Conservation (phyloP, 1,139 yeast genomes). For the Hyphopichia khmerensis region DNA sequence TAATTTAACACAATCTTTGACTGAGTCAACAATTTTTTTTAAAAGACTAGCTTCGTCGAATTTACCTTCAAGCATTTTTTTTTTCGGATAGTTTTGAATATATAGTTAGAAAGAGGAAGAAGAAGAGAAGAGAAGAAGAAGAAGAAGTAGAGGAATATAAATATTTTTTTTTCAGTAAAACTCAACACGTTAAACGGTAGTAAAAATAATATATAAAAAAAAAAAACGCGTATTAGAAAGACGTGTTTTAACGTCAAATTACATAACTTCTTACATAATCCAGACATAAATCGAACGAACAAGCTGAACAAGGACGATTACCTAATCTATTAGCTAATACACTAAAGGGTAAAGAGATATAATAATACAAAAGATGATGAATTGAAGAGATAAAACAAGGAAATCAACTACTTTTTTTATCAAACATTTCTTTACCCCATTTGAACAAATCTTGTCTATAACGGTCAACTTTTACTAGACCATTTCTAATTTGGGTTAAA, state of each 20-base stretch:
- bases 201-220: not conserved
- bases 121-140: slow-evolving; percentile 1
- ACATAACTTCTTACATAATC: no score
- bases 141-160: slow-evolving; percentile 1
- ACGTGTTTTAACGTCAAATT: no score
- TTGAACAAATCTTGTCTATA: slow-evolving; percentile 64
- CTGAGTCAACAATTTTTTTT: slow-evolving; percentile 89
- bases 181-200: no score
- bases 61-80: slow-evolving; percentile 89
- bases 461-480: slow-evolving; percentile 75
- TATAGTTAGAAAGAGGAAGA: not conserved
- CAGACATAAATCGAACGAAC: no score
- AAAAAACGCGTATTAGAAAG: no score
- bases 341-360: not conserved
- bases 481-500: slow-evolving; percentile 66
- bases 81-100: slow-evolving; percentile 2
- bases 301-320: no score
- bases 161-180: no score
- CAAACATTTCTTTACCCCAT: slow-evolving; percentile 88
- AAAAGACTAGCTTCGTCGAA: slow-evolving; percentile 89
- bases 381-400: not conserved
- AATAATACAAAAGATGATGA: not conserved
- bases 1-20: slow-evolving; percentile 88
- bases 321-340: no score
- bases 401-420: slow-evolving; percentile 44